A percentile compares a stretch with the other conserved stretches of the same genome.
Conservation (phyloP, 2,329 filamentous ascomycete genomes). For the Xylariaceae sp. region DNA sequence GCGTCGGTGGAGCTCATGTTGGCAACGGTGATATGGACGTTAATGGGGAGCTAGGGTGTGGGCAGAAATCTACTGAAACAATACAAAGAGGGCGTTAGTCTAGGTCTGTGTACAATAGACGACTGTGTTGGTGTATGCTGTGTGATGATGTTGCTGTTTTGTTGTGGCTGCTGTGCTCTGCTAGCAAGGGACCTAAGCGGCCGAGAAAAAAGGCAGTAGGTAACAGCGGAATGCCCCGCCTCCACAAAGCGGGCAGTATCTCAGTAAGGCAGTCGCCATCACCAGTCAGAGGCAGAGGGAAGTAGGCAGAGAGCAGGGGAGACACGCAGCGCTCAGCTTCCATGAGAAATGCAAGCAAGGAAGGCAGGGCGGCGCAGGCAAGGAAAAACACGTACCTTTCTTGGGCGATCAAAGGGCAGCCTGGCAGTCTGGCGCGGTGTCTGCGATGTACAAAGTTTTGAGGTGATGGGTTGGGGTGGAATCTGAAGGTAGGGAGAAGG, state of each 20-base stretch:
- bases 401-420: background rate
- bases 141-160: background rate
- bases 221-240: slow-evolving; percentile 3
- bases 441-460: background rate
- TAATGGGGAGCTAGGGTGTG: background rate
- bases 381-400: background rate
- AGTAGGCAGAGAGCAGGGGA: background rate
- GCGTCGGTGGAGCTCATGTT: slow-evolving; percentile 51
- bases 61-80: background rate
- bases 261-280: background rate
- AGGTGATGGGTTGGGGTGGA: background rate
- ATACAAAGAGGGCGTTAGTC: too few species aligned
- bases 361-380: background rate
- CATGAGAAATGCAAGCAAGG: background rate
- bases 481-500: background rate
- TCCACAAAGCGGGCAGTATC: background rate
- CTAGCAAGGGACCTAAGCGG: background rate
- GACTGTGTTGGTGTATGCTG: background rate
- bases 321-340: background rate
- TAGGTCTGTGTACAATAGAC: too few species aligned
- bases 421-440: too few species aligned
- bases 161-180: background rate
- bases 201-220: background rate
- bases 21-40: slow-evolving; percentile 1
- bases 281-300: background rate